Evolutionary conservation across 352 stramenopile genomes (phyloP).

Genomic region (Phytophthora podocarpi): DNA sequence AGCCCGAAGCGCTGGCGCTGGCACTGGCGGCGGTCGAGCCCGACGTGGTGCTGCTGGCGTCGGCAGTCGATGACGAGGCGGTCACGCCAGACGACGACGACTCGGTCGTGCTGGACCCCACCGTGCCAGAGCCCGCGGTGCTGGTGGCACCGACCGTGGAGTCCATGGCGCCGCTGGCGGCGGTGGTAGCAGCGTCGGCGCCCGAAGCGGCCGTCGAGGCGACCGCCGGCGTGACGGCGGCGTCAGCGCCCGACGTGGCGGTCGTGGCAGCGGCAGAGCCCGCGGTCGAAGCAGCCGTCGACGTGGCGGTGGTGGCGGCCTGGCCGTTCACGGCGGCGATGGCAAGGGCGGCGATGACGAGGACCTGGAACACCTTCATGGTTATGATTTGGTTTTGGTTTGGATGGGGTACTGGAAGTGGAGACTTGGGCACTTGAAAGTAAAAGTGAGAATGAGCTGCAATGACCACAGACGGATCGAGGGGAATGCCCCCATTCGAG

Average conservation of each 20-base stretch:
- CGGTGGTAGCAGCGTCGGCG: not conserved
- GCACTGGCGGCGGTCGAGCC: constrained; percentile 12
- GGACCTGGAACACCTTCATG: constrained; percentile 41
- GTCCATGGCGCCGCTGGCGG: constrained; percentile 8
- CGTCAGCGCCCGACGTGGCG: constrained; percentile 3
- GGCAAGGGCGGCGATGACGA: constrained; percentile 31
- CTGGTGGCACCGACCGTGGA: constrained; percentile 15
- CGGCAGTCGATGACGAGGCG: constrained; percentile 4
- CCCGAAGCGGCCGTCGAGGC: constrained; percentile 2
- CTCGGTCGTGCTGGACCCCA: constrained; percentile 17
- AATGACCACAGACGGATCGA: too few species aligned
- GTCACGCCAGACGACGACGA: constrained; percentile 20
- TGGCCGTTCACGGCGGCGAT: constrained; percentile 31
- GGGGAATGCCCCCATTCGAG: too few species aligned
- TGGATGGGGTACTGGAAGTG: not conserved
- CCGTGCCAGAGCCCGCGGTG: constrained; percentile 15
- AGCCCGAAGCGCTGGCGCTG: constrained; percentile 21
- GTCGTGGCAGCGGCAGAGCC: not conserved
- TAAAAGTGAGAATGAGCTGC: constrained; percentile 27
- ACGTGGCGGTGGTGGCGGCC: constrained; percentile 15
- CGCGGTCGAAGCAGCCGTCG: not conserved
- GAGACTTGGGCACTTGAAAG: constrained; percentile 19
- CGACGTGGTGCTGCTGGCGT: constrained; percentile 2
- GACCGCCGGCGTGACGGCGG: not conserved
- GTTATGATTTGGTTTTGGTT: not conserved